These are phyloP conservation scores for Nectriaceae sp. DNA, from an alignment of 2,329 filamentous ascomycete species.

Conservation along the genomic window DNA sequence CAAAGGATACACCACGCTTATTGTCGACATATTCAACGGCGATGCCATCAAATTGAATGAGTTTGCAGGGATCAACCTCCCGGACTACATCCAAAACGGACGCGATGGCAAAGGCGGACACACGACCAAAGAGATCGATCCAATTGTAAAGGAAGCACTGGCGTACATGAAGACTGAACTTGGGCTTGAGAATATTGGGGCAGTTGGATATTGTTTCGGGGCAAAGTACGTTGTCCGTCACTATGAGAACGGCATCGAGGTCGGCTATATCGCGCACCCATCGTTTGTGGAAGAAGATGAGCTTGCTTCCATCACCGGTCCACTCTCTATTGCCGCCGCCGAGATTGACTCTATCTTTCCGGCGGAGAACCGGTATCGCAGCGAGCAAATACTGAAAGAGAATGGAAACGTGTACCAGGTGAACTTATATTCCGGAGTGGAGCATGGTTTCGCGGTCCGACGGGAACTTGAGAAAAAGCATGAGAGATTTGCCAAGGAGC, in stretches of 20 bases:
- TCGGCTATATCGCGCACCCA: slow-evolving; percentile 72
- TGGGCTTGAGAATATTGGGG: slow-evolving; percentile 59
- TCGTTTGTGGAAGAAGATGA: slow-evolving; percentile 69
- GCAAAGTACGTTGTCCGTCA: slow-evolving; percentile 65
- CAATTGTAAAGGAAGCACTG: background rate
- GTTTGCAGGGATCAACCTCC: background rate
- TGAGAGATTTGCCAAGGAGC: slow-evolving; percentile 4
- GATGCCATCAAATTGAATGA: slow-evolving; percentile 48
- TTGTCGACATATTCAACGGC: slow-evolving; percentile 27
- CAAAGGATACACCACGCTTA: slow-evolving; percentile 26
- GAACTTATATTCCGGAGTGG: slow-evolving; percentile 3
- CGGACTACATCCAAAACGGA: background rate
- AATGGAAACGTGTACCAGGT: slow-evolving; percentile 1
- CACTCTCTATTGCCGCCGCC: slow-evolving; percentile 62
- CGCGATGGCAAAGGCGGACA: background rate
- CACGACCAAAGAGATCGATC: background rate
- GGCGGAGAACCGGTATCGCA: background rate
- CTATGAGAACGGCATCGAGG: slow-evolving; percentile 61
- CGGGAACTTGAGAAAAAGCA: background rate
- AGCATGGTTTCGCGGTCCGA: slow-evolving; percentile 2
- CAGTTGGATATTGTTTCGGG: slow-evolving; percentile 73
- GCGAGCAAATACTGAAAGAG: slow-evolving; percentile 1
- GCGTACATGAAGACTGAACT: slow-evolving; percentile 37
- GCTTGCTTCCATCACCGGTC: slow-evolving; percentile 62
- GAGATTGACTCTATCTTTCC: slow-evolving; percentile 6